phyloP scores from a whole-genome alignment of 768 basidiomycete species.

The Bullera alba region DNA sequence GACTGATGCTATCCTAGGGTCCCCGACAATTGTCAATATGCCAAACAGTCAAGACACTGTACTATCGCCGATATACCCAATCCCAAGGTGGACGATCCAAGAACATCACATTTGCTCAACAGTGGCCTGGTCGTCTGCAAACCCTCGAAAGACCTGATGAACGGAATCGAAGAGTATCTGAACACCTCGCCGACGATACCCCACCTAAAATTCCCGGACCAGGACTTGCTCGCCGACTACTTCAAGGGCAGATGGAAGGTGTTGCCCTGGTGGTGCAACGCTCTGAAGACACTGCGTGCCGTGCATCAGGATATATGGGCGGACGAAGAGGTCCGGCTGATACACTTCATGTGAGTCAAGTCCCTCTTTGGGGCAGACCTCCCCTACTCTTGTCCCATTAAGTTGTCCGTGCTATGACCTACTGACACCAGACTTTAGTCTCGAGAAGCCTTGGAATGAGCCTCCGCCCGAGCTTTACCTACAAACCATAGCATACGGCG shows the following conservation, averaged over 20 bases:
- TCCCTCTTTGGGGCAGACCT: too few relatives aligned
- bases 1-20: conserved; percentile 54
- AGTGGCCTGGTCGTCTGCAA: conserved; percentile 76
- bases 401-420: background rate
- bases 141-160: conserved; percentile 59
- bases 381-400: too few relatives aligned
- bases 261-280: conserved; percentile 54
- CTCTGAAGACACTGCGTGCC: conserved; percentile 71
- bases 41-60: conserved; percentile 46
- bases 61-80: conserved; percentile 51
- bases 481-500: background rate
- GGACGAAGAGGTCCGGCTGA: conserved; percentile 73
- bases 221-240: conserved; percentile 75
- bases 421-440: conserved; percentile 20
- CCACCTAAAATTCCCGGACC: conserved; percentile 74
- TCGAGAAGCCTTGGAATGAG: conserved; percentile 44
- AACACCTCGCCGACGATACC: conserved; percentile 54
- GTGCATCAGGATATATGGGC: conserved; percentile 69
- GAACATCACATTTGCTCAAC: conserved; percentile 78
- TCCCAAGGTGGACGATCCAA: conserved; percentile 51
- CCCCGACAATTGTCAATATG: conserved; percentile 85
- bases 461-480: conserved; percentile 5
- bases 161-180: conserved; percentile 57
- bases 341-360: conserved; percentile 47
- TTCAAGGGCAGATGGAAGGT: conserved; percentile 56